Evolutionary conservation across 169 alveolate species (phyloP).

Genomic region (Plasmodium knowlesi): DNA sequence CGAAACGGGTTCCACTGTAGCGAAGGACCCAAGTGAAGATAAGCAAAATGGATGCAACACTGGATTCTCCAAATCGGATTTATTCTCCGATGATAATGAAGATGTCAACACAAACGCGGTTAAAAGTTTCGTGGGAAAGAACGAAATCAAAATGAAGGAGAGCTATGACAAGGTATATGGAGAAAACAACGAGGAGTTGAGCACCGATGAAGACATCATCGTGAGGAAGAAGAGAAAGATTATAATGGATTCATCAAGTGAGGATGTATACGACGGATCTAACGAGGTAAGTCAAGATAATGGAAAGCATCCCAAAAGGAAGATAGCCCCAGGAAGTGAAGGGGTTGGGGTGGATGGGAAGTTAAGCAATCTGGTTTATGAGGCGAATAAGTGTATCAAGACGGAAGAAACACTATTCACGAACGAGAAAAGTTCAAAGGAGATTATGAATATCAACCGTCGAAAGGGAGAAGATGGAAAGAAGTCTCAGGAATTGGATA

Average conservation of each 20-base stretch:
- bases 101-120: neutral
- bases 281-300: neutral
- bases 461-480: conserved; percentile 51
- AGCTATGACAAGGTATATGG: neutral
- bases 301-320: neutral
- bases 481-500: conserved; percentile 65
- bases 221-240: conserved; percentile 47
- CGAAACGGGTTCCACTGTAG: neutral
- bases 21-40: neutral
- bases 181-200: conserved; percentile 24
- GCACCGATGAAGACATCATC: conserved; percentile 58
- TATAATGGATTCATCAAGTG: conserved; percentile 21
- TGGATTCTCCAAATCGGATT: neutral
- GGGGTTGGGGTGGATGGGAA: conserved; percentile 40
- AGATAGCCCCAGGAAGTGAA: neutral
- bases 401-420: conserved; percentile 23
- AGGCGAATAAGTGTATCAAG: neutral
- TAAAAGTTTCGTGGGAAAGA: neutral
- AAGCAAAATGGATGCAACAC: neutral
- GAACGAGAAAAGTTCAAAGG: neutral
- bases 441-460: conserved; percentile 15
- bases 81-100: neutral
- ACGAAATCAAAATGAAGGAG: neutral
- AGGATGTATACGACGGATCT: neutral
- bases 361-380: conserved; percentile 20